Percentiles rank a stretch among this genome's conserved stretches.
These are phyloP conservation scores for Talaromyces nanjingensis DNA, from an alignment of 495 filamentous ascomycete species.

Conservation along the genomic window DNA sequence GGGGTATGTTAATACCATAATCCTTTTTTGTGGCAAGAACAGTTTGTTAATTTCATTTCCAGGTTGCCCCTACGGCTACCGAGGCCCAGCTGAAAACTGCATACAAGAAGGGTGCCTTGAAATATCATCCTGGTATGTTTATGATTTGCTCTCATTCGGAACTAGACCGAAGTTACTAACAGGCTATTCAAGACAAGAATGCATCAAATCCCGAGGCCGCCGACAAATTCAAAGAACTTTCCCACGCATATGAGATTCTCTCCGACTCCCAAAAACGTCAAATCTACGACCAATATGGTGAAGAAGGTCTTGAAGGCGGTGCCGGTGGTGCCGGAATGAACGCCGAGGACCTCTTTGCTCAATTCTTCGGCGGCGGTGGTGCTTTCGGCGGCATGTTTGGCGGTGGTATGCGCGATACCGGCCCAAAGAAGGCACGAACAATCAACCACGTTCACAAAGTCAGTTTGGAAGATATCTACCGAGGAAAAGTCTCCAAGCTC, in stretches of 20 bases:
- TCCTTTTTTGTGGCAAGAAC: constrained; percentile 10
- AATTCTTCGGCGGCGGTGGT: constrained; percentile 92
- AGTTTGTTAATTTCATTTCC: constrained; percentile 11
- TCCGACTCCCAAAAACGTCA: constrained; percentile 85
- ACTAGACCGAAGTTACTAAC: not conserved
- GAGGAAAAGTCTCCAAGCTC: constrained; percentile 94
- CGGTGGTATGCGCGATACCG: constrained; percentile 72
- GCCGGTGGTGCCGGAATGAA: constrained; percentile 82
- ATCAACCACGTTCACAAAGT: constrained; percentile 99
- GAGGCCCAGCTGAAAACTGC: constrained; percentile 82
- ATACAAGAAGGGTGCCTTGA: constrained; percentile 84
- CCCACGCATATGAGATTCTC: constrained; percentile 88
- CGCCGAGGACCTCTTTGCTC: constrained; percentile 92
- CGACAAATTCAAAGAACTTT: constrained; percentile 97
- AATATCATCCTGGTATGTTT: constrained; percentile 78
- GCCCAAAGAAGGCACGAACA: constrained; percentile 88
- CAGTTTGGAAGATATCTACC: constrained; percentile 94
- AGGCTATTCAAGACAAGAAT: constrained; percentile 72
- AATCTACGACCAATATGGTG: constrained; percentile 94
- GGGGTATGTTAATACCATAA: constrained; percentile 54
- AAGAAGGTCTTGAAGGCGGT: constrained; percentile 88
- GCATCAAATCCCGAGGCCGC: constrained; percentile 85
- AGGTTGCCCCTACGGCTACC: constrained; percentile 66
- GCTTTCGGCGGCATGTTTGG: constrained; percentile 80
- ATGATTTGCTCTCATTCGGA: not conserved